A percentile compares a stretch with the other conserved stretches of the same genome.
Conservation (phyloP, 495 filamentous ascomycete genomes). For the Penicillium diatomitis region DNA sequence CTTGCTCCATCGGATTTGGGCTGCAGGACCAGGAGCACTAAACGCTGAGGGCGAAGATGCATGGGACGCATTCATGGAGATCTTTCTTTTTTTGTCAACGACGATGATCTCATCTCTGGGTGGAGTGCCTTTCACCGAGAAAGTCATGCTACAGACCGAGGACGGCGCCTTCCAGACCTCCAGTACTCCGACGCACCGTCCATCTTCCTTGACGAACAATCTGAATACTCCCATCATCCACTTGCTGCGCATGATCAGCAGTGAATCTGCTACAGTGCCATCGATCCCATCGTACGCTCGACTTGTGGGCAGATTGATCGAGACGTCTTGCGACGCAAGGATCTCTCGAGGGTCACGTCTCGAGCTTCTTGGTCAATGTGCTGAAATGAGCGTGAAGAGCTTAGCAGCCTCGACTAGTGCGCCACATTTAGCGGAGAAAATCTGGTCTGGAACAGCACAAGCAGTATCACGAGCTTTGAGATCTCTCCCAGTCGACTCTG, state of each 20-base stretch:
- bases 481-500: constrained; percentile 33
- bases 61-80: constrained; percentile 45
- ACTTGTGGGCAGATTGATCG: constrained; percentile 28
- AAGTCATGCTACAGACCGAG: constrained; percentile 40
- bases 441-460: constrained; percentile 30
- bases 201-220: constrained; percentile 15
- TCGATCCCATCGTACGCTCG: constrained; percentile 21
- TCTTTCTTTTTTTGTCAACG: constrained; percentile 50
- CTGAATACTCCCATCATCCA: constrained; percentile 33
- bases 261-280: constrained; percentile 7
- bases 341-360: constrained; percentile 36
- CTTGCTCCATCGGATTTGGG: constrained; percentile 61
- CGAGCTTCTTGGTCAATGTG: constrained; percentile 35
- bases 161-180: constrained; percentile 34
- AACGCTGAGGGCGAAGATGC: constrained; percentile 20
- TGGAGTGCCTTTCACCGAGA: constrained; percentile 69
- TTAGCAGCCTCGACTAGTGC: constrained; percentile 2
- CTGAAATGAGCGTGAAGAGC: constrained; percentile 15
- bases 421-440: constrained; percentile 11
- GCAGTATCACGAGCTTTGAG: constrained; percentile 24
- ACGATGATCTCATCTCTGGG: constrained; percentile 59
- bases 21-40: constrained; percentile 26
- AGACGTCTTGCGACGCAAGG: constrained; percentile 45
- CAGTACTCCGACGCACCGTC: constrained; percentile 40
- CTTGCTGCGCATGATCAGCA: constrained; percentile 28